phyloP scores from a whole-genome alignment of 2,329 filamentous ascomycete genomes.

The Monosporascus sp. region DNA sequence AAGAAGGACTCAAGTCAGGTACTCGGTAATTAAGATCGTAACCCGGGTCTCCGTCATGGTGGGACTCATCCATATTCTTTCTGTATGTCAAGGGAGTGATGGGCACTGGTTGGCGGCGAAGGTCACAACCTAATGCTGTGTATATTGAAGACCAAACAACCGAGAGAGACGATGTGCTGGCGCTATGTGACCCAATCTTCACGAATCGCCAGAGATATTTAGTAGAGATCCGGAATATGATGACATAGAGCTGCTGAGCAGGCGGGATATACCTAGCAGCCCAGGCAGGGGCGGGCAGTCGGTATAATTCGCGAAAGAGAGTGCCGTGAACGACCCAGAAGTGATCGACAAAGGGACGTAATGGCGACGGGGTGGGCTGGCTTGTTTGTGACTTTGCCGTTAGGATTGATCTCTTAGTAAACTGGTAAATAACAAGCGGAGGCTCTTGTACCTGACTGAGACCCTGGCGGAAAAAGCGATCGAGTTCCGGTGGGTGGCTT shows the following conservation, averaged over 20 bases:
- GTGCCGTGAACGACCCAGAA: background rate
- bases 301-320: background rate
- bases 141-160: constrained; percentile 4
- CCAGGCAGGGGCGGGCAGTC: background rate
- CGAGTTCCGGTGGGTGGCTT: background rate
- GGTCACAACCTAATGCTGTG: background rate
- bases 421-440: background rate
- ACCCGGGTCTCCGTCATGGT: constrained; percentile 10
- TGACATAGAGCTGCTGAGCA: background rate
- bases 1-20: constrained; percentile 7
- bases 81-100: constrained; percentile 6
- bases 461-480: background rate
- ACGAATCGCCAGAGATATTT: background rate
- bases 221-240: background rate
- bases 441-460: background rate
- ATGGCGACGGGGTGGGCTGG: too few relatives aligned
- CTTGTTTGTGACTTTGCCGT: background rate
- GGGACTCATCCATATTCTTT: constrained; percentile 10
- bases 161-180: background rate
- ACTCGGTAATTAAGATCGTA: constrained; percentile 9
- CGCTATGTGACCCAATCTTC: background rate
- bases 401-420: background rate
- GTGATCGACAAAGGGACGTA: background rate
- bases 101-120: background rate
- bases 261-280: background rate